Conservation (phyloP, 768 basidiomycete species). For the Serpula lacrymans region DNA sequence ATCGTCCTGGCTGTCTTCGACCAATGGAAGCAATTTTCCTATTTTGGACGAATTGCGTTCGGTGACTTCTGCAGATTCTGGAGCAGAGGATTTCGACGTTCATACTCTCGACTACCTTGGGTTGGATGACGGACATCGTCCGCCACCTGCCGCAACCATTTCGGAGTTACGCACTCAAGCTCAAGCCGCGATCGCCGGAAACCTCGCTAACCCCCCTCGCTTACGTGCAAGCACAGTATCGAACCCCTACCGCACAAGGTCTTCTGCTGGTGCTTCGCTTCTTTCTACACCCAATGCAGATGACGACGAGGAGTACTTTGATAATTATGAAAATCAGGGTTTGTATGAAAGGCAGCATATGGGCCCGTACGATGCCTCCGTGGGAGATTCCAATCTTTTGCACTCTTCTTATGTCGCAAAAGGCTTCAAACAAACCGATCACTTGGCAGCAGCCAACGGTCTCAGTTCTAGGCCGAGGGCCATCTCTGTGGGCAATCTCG, state of each 20-base stretch:
- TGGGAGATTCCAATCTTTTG: constrained; percentile 48
- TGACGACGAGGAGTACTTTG: constrained; percentile 76
- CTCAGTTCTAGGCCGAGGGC: constrained; percentile 65
- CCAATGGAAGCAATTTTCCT: constrained; percentile 57
- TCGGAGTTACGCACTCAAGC: constrained; percentile 87
- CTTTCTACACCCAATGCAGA: constrained; percentile 59
- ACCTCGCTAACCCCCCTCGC: constrained; percentile 75
- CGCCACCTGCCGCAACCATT: constrained; percentile 83
- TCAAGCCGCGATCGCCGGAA: constrained; percentile 85
- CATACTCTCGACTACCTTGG: constrained; percentile 97
- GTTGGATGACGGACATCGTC: constrained; percentile 74
- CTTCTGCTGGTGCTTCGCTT: constrained; percentile 57
- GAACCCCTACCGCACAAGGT: constrained; percentile 77
- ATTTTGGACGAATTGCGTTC: constrained; percentile 80
- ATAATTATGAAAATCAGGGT: constrained; percentile 48
- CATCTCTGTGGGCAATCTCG: constrained; percentile 84
- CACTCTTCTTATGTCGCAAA: constrained; percentile 63
- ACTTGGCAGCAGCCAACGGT: constrained; percentile 46
- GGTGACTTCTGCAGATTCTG: constrained; percentile 73
- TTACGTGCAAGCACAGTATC: constrained; percentile 90
- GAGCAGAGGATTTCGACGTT: constrained; percentile 85
- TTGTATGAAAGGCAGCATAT: constrained; percentile 54
- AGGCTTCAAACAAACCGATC: constrained; percentile 73
- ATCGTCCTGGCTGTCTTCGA: constrained; percentile 78
- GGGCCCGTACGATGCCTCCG: constrained; percentile 56